A percentile compares a stretch with the other conserved stretches of the same genome.
phyloP scores from a whole-genome alignment of 192 early-diverging fungal genomes.

The Diversispora epigaea region DNA sequence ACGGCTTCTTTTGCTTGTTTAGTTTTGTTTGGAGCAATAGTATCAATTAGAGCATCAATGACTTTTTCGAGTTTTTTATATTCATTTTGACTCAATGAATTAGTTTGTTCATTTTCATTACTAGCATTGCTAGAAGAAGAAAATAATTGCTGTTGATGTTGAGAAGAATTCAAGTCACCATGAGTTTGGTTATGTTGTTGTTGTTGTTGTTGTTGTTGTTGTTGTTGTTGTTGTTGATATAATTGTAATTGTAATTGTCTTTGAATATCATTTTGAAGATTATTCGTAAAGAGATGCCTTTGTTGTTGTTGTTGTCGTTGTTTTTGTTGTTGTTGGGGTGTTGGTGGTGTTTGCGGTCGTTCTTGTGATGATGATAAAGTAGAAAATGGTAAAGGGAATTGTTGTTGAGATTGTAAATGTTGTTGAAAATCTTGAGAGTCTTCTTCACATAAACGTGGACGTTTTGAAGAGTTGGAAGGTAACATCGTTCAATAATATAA shows the following conservation, averaged over 20 bases:
- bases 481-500: neutral
- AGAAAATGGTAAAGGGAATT: neutral
- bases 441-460: conserved; percentile 2
- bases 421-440: neutral
- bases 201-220: neutral
- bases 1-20: neutral
- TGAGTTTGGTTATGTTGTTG: neutral
- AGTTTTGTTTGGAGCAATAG: neutral
- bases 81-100: too few relatives aligned
- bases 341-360: neutral
- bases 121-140: too few relatives aligned
- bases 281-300: neutral
- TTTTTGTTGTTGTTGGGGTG: neutral
- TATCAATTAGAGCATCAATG: neutral
- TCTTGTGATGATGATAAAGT: neutral
- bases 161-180: neutral
- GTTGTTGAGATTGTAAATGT: conserved; percentile 1
- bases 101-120: too few relatives aligned
- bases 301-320: neutral
- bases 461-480: neutral
- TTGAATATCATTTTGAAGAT: neutral
- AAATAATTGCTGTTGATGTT: too few relatives aligned
- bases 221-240: conserved; percentile 1
- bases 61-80: too few relatives aligned
- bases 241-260: neutral